Percentiles rank a stretch among this genome's conserved stretches.
Conservation (phyloP, 441 rosid species). For the Arabidopsis lyrata region DNA sequence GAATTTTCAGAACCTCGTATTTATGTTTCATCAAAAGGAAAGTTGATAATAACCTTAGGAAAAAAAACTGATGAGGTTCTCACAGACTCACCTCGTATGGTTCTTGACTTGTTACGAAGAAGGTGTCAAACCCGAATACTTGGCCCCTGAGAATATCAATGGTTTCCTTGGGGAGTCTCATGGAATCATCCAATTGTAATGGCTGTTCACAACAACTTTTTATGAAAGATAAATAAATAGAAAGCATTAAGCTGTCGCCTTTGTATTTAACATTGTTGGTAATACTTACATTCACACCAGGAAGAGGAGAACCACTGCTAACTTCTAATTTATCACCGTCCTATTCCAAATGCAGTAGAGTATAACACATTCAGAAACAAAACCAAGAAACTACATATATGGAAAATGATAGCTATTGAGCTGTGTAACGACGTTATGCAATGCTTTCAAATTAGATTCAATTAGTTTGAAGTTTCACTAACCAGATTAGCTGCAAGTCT, state of each 20-base stretch:
- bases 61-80: slow-evolving; percentile 7
- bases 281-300: slow-evolving; percentile 92
- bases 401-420: neutral
- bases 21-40: slow-evolving; percentile 4
- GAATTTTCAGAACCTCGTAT: slow-evolving; percentile 1
- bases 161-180: slow-evolving; percentile 86
- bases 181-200: slow-evolving; percentile 72
- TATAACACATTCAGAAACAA: slow-evolving; percentile 27
- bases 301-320: slow-evolving; percentile 89
- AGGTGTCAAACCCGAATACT: slow-evolving; percentile 95
- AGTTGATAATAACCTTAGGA: neutral
- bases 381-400: slow-evolving; percentile 10
- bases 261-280: slow-evolving; percentile 29
- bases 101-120: slow-evolving; percentile 93
- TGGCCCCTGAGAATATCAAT: slow-evolving; percentile 86
- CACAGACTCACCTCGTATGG: slow-evolving; percentile 84
- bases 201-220: slow-evolving; percentile 60
- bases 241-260: slow-evolving; percentile 13
- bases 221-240: slow-evolving; percentile 33
- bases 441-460: neutral
- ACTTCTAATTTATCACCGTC: slow-evolving; percentile 64
- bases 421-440: neutral
- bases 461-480: neutral
- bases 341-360: slow-evolving; percentile 54
- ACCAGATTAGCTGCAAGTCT: slow-evolving; percentile 6